Evolutionary conservation across 805 yeast genomes (phyloP).

Genomic region (Spathaspora boniae): DNA sequence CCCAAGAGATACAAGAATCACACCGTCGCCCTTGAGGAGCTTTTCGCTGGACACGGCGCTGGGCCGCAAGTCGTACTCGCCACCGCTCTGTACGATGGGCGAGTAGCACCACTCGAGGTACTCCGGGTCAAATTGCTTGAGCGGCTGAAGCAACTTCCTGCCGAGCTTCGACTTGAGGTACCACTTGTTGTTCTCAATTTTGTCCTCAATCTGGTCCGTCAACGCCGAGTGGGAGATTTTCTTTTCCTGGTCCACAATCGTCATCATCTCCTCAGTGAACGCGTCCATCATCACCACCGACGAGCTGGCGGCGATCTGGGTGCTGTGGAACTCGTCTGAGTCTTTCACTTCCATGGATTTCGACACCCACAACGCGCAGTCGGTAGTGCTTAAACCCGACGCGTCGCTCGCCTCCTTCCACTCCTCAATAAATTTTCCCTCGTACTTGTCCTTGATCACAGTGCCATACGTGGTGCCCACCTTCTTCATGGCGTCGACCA

Average conservation of each 20-base stretch:
- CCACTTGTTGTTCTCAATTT: constrained; percentile 72
- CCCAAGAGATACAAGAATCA: constrained; percentile 80
- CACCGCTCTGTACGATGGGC: constrained; percentile 88
- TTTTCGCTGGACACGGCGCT: constrained; percentile 73
- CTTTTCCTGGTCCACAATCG: constrained; percentile 80
- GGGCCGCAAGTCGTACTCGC: constrained; percentile 77
- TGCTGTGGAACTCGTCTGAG: constrained; percentile 63
- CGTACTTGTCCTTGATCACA: constrained; percentile 71
- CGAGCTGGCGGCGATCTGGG: constrained; percentile 71
- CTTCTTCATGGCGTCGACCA: constrained; percentile 44
- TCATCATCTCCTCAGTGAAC: constrained; percentile 85
- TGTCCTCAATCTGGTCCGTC: constrained; percentile 72
- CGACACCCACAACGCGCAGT: constrained; percentile 51
- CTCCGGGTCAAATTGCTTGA: constrained; percentile 64
- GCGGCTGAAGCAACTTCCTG: constrained; percentile 49
- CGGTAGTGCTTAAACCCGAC: constrained; percentile 40
- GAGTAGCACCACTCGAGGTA: constrained; percentile 90
- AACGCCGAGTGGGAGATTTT: constrained; percentile 70
- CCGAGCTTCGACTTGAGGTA: constrained; percentile 50
- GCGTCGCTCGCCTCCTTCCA: constrained; percentile 51
- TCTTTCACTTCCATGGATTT: constrained; percentile 70
- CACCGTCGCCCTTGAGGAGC: constrained; percentile 64
- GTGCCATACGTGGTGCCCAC: constrained; percentile 51
- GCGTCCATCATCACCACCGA: constrained; percentile 76
- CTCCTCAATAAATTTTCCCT: constrained; percentile 81